Evolutionary conservation across 441 rosid species (phyloP).

Genomic region (Eutrema salsugineum): DNA sequence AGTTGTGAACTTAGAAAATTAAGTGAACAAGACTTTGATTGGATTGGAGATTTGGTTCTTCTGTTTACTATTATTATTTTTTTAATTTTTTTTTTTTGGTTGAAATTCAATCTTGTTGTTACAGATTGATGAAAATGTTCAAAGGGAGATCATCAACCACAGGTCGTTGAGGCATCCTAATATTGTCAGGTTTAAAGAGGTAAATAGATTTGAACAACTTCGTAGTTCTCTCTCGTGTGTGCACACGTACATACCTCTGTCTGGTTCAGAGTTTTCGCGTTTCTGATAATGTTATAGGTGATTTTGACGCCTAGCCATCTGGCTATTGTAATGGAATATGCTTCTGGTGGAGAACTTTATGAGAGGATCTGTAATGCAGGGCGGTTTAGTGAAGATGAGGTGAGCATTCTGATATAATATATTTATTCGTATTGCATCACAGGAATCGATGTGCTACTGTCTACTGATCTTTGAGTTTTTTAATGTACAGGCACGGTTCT

Average conservation of each 20-base stretch:
- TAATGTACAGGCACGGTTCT: constrained; percentile 66
- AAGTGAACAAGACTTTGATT: not conserved
- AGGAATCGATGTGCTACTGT: not conserved
- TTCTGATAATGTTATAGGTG: constrained; percentile 40
- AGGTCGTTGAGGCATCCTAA: constrained; percentile 68
- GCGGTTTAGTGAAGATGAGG: constrained; percentile 97
- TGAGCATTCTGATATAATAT: constrained; percentile 4
- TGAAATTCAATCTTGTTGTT: not conserved
- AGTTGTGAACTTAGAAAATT: not conserved
- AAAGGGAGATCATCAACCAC: constrained; percentile 71
- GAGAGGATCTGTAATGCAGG: constrained; percentile 94
- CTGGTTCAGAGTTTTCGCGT: not conserved
- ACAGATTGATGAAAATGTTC: constrained; percentile 76
- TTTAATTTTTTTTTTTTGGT: no score
- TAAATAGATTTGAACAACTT: constrained; percentile 6
- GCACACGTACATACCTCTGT: not conserved
- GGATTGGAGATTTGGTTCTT: not conserved
- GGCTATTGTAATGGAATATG: constrained; percentile 98
- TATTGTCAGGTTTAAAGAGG: constrained; percentile 71
- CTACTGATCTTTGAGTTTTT: constrained; percentile 7
- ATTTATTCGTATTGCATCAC: no score
- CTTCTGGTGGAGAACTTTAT: constrained; percentile 95
- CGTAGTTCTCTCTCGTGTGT: not conserved
- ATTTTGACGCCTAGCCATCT: constrained; percentile 86
- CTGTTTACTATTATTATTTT: no score